Evolutionary conservation across 2,329 filamentous ascomycete genomes (phyloP), one percentile per base, ranked within the genome.

Genomic region (Knoxdaviesia proteae): DNA sequence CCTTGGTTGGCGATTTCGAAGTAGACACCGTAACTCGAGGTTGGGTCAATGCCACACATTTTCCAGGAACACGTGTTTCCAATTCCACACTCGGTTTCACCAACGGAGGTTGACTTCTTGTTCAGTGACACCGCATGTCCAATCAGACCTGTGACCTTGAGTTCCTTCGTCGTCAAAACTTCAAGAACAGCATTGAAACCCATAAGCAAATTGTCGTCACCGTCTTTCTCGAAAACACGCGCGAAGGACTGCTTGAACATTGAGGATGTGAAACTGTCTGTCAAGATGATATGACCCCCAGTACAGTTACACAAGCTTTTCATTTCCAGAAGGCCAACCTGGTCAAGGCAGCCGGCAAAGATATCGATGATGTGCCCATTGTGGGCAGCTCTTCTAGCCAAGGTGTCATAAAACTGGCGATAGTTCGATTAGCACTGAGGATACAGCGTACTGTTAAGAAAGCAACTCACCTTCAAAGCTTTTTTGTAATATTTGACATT

Each of bases 401-500:
- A 71, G 49, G 75, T 81, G 48, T 98, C 90, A 58, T 96, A 98
- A 60, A 94, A 96, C 77, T 87, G 56, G 6, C 33, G 6, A 7
- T 29, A 34, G 6, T 47, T 64, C 45, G 62, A 56, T 32, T 42
- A 6, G 5, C 37, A 36, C 32, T 32, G 11, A 36, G 34, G 7
- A 32, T 20, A 31, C 29, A 36, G 8, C 11, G 9, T 32, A n/a
- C 45, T 36, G 40, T 34, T 46, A n/a, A 43, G 34, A 42, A n/a
- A 34, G 8, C 33, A 10, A 38, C 66, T 45, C 59, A 84, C 81
- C 75, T 96, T 98, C 41, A 94, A 63, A 29, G 90, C 90, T 64
- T 98, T 98, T 70, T 98, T 98, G 65, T 93, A 96, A 63, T 96
- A 94, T 61, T 98, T 98, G 64, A 94, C 93, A 58, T 94, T 94